phyloP scores from a whole-genome alignment of 2,329 filamentous ascomycete genomes.

The Davidsoniella australis region DNA sequence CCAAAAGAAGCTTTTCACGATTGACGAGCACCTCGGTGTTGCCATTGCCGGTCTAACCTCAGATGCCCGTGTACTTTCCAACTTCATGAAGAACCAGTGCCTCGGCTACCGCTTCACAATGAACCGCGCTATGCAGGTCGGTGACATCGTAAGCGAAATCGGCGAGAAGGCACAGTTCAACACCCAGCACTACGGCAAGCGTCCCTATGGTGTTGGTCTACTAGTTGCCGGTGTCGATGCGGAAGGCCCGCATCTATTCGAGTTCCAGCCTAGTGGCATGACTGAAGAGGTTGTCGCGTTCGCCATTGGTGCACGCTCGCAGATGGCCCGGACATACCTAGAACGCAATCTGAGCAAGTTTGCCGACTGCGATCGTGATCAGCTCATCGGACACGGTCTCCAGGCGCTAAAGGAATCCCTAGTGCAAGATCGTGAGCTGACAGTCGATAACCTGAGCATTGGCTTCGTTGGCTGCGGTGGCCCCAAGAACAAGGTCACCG shows the following conservation, averaged over 20 bases:
- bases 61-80: constrained; percentile 95
- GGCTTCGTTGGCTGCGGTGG: constrained; percentile 56
- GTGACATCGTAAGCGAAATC: constrained; percentile 78
- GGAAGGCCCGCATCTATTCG: constrained; percentile 85
- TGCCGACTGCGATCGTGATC: constrained; percentile 56
- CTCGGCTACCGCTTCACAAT: constrained; percentile 91
- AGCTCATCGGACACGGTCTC: constrained; percentile 80
- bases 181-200: constrained; percentile 87
- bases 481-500: constrained; percentile 35
- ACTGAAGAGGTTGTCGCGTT: constrained; percentile 95
- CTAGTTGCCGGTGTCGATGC: constrained; percentile 87
- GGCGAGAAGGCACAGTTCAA: constrained; percentile 94
- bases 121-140: constrained; percentile 79
- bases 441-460: constrained; percentile 89
- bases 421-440: constrained; percentile 93
- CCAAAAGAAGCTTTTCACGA: constrained; percentile 96
- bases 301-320: constrained; percentile 85
- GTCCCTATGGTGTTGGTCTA: constrained; percentile 79
- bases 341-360: constrained; percentile 84
- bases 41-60: constrained; percentile 94
- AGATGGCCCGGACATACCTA: constrained; percentile 95
- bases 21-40: constrained; percentile 90
- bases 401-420: constrained; percentile 87
- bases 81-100: constrained; percentile 99
- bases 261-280: constrained; percentile 92